phyloP scores from a whole-genome alignment of 192 early-diverging fungal genomes.

The Dissophora globulifera region DNA sequence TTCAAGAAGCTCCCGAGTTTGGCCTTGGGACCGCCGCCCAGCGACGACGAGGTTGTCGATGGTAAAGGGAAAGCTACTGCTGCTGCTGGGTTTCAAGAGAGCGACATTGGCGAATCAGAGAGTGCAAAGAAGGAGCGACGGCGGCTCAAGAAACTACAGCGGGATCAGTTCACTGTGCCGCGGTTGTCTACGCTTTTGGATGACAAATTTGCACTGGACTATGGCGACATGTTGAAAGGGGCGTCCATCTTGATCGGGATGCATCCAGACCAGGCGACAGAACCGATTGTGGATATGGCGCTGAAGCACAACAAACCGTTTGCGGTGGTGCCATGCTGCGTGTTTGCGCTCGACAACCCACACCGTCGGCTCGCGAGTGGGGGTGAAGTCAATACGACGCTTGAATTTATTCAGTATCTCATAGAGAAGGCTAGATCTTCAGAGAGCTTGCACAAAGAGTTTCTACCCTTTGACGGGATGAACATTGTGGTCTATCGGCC shows the following conservation, averaged over 20 bases:
- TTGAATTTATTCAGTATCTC: constrained; percentile 58
- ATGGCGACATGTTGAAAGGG: constrained; percentile 28
- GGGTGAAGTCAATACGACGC: constrained; percentile 50
- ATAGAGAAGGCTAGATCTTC: constrained; percentile 42
- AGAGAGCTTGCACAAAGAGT: constrained; percentile 9
- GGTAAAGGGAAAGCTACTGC: no score
- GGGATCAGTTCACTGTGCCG: constrained; percentile 27
- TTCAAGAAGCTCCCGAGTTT: not conserved
- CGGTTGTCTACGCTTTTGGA: constrained; percentile 50
- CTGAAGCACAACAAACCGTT: constrained; percentile 59
- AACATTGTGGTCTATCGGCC: constrained; percentile 27
- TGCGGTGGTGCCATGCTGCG: constrained; percentile 57
- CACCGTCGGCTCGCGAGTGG: constrained; percentile 52
- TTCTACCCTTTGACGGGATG: constrained; percentile 48
- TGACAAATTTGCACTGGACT: constrained; percentile 34
- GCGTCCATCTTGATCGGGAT: constrained; percentile 64
- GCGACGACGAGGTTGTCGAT: no score
- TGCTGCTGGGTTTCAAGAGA: no score
- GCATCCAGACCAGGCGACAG: constrained; percentile 70
- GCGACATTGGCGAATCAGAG: not conserved
- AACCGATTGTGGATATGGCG: constrained; percentile 64
- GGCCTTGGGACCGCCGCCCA: not conserved
- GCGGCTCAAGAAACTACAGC: constrained; percentile 16
- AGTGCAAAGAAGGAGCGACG: constrained; percentile 18
- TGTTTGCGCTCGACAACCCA: constrained; percentile 64